These are phyloP conservation scores for Drosera capensis DNA, from an alignment of 148 eudicot genomes.

Conservation along the genomic window DNA sequence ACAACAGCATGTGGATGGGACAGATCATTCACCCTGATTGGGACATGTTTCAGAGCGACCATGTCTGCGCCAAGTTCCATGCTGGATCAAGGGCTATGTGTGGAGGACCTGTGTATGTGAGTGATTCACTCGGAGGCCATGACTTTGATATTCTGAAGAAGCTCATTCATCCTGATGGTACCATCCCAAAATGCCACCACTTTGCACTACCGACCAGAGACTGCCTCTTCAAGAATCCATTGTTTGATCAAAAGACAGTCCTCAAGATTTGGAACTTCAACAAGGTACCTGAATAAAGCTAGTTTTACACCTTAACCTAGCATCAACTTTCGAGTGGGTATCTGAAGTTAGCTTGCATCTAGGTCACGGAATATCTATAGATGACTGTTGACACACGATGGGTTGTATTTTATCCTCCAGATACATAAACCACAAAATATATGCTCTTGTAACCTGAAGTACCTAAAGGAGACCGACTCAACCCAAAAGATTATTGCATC, in stretches of 20 bases:
- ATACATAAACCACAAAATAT: no score
- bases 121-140: conserved; percentile 45
- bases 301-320: background rate
- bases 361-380: no score
- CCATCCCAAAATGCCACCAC: conserved; percentile 39
- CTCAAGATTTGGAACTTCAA: conserved; percentile 65
- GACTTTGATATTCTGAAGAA: conserved; percentile 37
- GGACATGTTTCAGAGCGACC: conserved; percentile 67
- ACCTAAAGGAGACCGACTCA: no score
- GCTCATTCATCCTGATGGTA: conserved; percentile 50
- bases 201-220: conserved; percentile 60
- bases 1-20: conserved; percentile 68
- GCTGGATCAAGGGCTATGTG: conserved; percentile 59
- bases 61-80: conserved; percentile 43
- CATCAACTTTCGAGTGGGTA: no score
- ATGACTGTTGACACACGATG: no score
- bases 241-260: conserved; percentile 32
- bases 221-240: conserved; percentile 47
- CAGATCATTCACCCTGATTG: conserved; percentile 60
- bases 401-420: no score
- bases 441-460: no score
- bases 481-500: no score
- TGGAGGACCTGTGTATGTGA: conserved; percentile 54
- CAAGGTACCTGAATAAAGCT: conserved; percentile 23
- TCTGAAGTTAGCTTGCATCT: no score